phyloP scores from a whole-genome alignment of 2,329 filamentous ascomycete species.

The Fusarium incarnatum region DNA sequence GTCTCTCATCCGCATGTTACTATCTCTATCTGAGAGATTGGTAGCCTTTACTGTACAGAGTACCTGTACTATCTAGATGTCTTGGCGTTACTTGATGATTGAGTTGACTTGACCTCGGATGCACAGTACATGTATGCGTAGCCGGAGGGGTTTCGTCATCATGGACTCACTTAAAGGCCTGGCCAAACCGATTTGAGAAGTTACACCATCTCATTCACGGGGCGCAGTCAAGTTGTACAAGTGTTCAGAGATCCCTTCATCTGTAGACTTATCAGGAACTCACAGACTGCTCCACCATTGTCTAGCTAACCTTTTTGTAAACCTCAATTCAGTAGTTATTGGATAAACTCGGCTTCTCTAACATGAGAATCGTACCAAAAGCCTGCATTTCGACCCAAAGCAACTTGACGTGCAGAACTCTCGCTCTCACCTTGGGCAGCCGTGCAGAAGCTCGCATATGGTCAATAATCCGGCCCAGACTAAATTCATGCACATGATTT shows the following conservation, averaged over 20 bases:
- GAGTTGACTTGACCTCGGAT: neutral
- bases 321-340: neutral
- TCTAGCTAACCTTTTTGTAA: neutral
- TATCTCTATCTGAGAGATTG: neutral
- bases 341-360: neutral
- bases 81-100: neutral
- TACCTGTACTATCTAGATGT: neutral
- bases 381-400: conserved; percentile 18
- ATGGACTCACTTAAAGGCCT: neutral
- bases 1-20: neutral
- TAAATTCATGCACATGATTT: conserved; percentile 21
- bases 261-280: conserved; percentile 2
- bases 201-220: neutral
- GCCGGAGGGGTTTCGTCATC: neutral
- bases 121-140: neutral
- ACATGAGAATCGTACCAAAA: neutral
- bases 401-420: neutral
- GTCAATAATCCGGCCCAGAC: neutral
- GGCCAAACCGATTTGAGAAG: neutral
- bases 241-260: conserved; percentile 1
- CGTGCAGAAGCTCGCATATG: conserved; percentile 20
- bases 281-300: neutral
- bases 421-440: conserved; percentile 18
- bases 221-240: neutral
- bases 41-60: neutral